Base-by-base conservation (phyloP, 2,329 filamentous ascomycete species). In the Xenosphaeropsis pyriputrescens region DNA sequence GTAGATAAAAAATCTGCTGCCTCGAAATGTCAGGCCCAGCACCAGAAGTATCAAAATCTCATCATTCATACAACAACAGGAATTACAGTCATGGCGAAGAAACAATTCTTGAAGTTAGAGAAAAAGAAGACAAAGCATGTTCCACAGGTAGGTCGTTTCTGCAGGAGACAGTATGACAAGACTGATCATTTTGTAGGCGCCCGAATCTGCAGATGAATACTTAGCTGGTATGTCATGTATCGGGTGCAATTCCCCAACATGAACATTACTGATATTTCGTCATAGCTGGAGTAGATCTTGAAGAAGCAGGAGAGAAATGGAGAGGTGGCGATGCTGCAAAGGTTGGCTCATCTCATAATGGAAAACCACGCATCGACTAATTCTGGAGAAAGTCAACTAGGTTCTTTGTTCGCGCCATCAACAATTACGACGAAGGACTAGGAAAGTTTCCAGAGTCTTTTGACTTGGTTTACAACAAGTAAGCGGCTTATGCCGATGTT, bases 401-500 rank as follows among this genome's bases (percentile, higher is more conserved):
- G 34, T 74, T 74, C 46, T 75, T 72, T 50, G 64, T 74, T 45
- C 64, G 76, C 43, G 79, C 80, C 11, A 68, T 83, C 37, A 68
- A 79, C 37, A 64, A 67, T 33, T 85, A 85, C 50, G 68, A 75
- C 43, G 66, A 72, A 38, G 80, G 75, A 11, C 52, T 85, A 22
- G 58, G 60, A 35, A 71, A 63, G 42, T 75, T 73, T 50, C 75
- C 78, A 2, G 50, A 53, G 8, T 75, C 67, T 15, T 78, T 84
- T 56, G 80, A 85, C 56, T 63, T 85, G 29, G 78, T 79, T 9
- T 85, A 85, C 54, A 85, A 85, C 55, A 83, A 81, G 72, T 78
- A 56, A 47, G 67, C 58, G 5, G 8, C 38, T 26, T 29, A 11
- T 31, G 22, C 22, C 8, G 8, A 9, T 26, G 9, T 31, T 14